Evolutionary conservation across 2,329 filamentous ascomycete genomes (phyloP).

Genomic region (Lecanicillium sp.): DNA sequence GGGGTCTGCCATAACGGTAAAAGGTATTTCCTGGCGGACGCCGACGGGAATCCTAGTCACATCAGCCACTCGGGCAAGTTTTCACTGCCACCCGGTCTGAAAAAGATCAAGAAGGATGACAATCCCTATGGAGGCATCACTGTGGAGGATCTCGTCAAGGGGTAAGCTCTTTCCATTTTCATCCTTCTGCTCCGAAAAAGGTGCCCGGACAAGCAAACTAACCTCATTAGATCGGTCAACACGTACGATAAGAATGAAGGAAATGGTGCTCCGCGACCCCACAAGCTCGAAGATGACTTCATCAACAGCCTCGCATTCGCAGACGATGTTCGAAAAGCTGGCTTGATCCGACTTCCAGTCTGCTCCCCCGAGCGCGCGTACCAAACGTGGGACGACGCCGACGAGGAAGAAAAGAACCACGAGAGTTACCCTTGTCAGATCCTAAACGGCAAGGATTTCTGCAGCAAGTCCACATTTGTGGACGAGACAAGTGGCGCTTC

Average conservation of each 20-base stretch:
- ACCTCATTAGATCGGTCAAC: no score
- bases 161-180: slow-evolving; percentile 15
- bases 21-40: slow-evolving; percentile 20
- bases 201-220: no score
- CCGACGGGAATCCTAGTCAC: slow-evolving; percentile 12
- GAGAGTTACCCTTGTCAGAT: slow-evolving; percentile 23
- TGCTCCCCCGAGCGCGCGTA: slow-evolving; percentile 23
- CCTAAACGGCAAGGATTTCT: slow-evolving; percentile 14
- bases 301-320: slow-evolving; percentile 15
- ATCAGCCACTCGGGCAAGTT: slow-evolving; percentile 14
- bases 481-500: slow-evolving; percentile 22
- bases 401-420: slow-evolving; percentile 8
- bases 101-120: slow-evolving; percentile 12
- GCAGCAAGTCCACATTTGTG: slow-evolving; percentile 19
- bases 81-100: slow-evolving; percentile 16
- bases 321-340: slow-evolving; percentile 20
- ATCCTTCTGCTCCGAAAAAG: no score
- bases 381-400: slow-evolving; percentile 18
- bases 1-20: slow-evolving; percentile 16
- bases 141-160: slow-evolving; percentile 14
- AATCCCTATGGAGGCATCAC: slow-evolving; percentile 15
- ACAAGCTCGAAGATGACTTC: slow-evolving; percentile 14
- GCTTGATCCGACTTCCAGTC: slow-evolving; percentile 25
- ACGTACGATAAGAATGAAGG: slow-evolving; percentile 16
- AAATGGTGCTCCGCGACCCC: slow-evolving; percentile 16